Conservation (phyloP, 805 yeast genomes). For the Wickerhamiella kurtzmanii region DNA sequence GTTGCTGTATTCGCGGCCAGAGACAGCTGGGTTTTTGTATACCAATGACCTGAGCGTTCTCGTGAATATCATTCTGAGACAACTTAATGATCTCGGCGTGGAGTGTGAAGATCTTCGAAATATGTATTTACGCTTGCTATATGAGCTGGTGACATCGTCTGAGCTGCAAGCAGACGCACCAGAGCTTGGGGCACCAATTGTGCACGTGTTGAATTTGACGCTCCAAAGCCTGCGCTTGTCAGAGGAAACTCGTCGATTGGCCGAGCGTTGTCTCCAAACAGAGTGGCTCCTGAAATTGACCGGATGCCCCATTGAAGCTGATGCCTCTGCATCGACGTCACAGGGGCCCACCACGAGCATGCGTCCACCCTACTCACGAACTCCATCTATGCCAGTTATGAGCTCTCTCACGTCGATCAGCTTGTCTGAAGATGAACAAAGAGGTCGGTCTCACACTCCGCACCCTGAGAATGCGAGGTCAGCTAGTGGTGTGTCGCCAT, state of each 20-base stretch:
- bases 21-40: slow-evolving; percentile 56
- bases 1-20: slow-evolving; percentile 52
- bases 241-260: slow-evolving; percentile 11
- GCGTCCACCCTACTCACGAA: no score
- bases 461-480: neutral
- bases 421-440: no score
- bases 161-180: slow-evolving; percentile 36
- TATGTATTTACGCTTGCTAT: slow-evolving; percentile 59
- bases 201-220: slow-evolving; percentile 30
- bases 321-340: neutral
- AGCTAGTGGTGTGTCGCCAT: neutral
- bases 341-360: neutral
- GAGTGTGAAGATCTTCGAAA: slow-evolving; percentile 44
- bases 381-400: no score
- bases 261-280: slow-evolving; percentile 13
- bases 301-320: no score
- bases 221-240: slow-evolving; percentile 4
- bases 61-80: slow-evolving; percentile 70
- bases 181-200: slow-evolving; percentile 46
- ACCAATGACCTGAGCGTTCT: slow-evolving; percentile 74
- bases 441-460: neutral
- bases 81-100: slow-evolving; percentile 50
- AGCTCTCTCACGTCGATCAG: no score
- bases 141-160: slow-evolving; percentile 55
- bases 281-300: slow-evolving; percentile 14